Evolutionary conservation across 768 basidiomycete genomes (phyloP), one percentile per base, ranked within the genome.

Genomic region (Strobilomyces dryophilus): DNA sequence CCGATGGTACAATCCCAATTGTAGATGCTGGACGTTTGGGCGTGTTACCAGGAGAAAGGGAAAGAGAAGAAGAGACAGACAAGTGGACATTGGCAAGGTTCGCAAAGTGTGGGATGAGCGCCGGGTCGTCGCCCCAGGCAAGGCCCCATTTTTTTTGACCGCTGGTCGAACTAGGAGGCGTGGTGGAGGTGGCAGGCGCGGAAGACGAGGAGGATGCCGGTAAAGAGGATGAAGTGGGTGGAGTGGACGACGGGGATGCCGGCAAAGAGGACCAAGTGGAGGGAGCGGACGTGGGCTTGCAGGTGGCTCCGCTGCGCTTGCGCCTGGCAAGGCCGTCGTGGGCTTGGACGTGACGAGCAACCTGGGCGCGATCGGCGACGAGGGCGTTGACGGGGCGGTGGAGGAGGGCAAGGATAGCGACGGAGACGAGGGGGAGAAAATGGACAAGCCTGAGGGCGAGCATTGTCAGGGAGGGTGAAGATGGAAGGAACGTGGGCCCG

Each of bases 71-170:
- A 1, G 14, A 31, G 34, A 54, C 56, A 73, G 49, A 86, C 85
- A 53, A 65, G 51, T 62, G 52, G 45, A 81, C 76, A 4, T 76
- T 71, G 27, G 64, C 20, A 44, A 35, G 35, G 35, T 17, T 51
- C 47, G 75, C 71, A 66, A 81, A 90, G 60, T 78, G 71, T n/a
- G n/a, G n/a, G n/a, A n/a, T n/a, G n/a, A n/a, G n/a, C n/a, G n/a
- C n/a, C n/a, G n/a, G n/a, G n/a, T 37, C 34, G 6, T 5, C 15
- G 17, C 26, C 47, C 45, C 86, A 91, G 20, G 78, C 85, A 18
- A 87, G 65, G 56, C 88, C 81, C 40, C 79, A 74, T 69, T 90
- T 89, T 39, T 67, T n/a, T n/a, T n/a, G n/a, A n/a, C n/a, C n/a
- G n/a, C n/a, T 15, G 3, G 41, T 26, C 45, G 37, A 42, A 31